Evolutionary conservation across 371 early-diverging fungal genomes (phyloP).

Genomic region (Blyttiomyces sp.): DNA sequence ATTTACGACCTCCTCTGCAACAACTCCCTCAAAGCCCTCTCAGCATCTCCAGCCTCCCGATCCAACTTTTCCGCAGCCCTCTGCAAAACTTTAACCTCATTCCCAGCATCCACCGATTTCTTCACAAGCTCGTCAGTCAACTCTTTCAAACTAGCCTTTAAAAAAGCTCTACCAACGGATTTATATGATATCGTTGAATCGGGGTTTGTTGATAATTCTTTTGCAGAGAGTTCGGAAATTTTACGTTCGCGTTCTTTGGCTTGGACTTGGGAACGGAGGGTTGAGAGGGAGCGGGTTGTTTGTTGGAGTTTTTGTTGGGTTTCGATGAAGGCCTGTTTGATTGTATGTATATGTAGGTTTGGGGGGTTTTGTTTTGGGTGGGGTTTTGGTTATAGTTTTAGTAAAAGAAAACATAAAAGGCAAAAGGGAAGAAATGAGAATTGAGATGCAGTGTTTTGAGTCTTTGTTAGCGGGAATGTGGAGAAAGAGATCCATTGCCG

Average conservation of each 20-base stretch:
- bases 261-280: constrained; percentile 31
- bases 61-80: constrained; percentile 38
- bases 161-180: constrained; percentile 46
- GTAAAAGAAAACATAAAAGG: no score
- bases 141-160: constrained; percentile 23
- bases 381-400: no score
- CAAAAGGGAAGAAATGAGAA: no score
- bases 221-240: constrained; percentile 37
- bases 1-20: constrained; percentile 28
- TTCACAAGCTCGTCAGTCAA: constrained; percentile 25
- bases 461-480: no score
- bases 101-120: constrained; percentile 20
- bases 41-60: constrained; percentile 31
- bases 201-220: constrained; percentile 31
- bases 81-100: constrained; percentile 30
- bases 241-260: constrained; percentile 35
- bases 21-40: constrained; percentile 32
- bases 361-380: no score
- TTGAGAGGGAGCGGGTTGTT: constrained; percentile 29
- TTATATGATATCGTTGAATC: constrained; percentile 30
- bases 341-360: no score
- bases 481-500: no score
- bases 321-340: constrained; percentile 36
- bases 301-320: constrained; percentile 37
- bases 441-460: no score